Evolutionary conservation across 805 yeast genomes (phyloP).

Genomic region (Huiozyma sinensis): DNA sequence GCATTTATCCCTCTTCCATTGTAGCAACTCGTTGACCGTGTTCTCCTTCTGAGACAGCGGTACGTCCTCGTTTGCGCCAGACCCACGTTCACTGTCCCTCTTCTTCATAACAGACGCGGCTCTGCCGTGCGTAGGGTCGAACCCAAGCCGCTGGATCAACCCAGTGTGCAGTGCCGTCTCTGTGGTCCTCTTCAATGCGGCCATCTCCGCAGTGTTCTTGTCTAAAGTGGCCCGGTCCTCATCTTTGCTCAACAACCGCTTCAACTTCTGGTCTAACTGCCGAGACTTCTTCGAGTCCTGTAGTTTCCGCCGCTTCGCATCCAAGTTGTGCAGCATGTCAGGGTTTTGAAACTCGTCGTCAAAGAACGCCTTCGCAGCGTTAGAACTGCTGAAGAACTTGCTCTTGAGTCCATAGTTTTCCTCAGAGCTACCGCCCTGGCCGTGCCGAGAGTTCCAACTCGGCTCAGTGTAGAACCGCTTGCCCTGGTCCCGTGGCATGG

Average conservation of each 20-base stretch:
- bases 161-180: conserved; percentile 33
- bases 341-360: conserved; percentile 41
- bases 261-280: conserved; percentile 16
- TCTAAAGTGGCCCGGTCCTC: conserved; percentile 11
- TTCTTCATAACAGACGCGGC: conserved; percentile 12
- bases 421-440: not conserved
- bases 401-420: not conserved
- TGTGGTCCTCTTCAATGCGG: conserved; percentile 21
- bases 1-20: conserved; percentile 27
- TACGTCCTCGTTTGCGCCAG: conserved; percentile 2
- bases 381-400: conserved; percentile 30
- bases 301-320: conserved; percentile 31
- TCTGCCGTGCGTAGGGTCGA: conserved; percentile 38
- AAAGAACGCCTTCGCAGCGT: conserved; percentile 41
- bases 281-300: conserved; percentile 28
- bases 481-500: not conserved
- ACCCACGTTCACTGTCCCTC: not conserved
- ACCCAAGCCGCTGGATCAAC: conserved; percentile 36
- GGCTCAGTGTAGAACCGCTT: not conserved
- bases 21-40: conserved; percentile 22
- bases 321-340: conserved; percentile 32
- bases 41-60: conserved; percentile 12
- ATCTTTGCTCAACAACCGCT: conserved; percentile 5
- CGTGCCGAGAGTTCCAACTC: not conserved
- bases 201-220: conserved; percentile 12